Percentiles rank a stretch among this genome's conserved stretches.
phyloP scores from a whole-genome alignment of 495 filamentous ascomycete genomes.

The Penicillium egyptiacum region DNA sequence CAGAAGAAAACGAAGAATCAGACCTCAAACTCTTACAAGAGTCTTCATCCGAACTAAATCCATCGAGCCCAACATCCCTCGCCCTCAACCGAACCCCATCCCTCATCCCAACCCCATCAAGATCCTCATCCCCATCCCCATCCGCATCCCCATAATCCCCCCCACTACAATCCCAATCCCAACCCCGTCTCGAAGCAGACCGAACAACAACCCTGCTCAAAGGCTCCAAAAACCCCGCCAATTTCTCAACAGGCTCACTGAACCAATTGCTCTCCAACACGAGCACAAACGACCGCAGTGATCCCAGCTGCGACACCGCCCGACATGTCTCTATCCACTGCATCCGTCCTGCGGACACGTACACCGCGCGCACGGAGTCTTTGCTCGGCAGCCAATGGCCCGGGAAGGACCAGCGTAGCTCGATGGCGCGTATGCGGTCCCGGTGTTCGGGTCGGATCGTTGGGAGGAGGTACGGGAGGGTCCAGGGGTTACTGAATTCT shows the following conservation, averaged over 20 bases:
- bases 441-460: constrained; percentile 37
- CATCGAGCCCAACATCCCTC: not conserved
- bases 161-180: not conserved
- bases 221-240: constrained; percentile 44
- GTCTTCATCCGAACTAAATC: constrained; percentile 5
- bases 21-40: not conserved
- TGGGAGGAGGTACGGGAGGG: constrained; percentile 44
- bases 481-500: constrained; percentile 51
- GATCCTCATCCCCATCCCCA: not conserved
- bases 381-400: constrained; percentile 50
- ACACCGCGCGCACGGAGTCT: constrained; percentile 46
- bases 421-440: constrained; percentile 38
- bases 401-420: constrained; percentile 48
- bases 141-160: not conserved
- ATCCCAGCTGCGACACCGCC: constrained; percentile 26
- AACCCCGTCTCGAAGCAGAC: constrained; percentile 3
- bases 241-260: constrained; percentile 43
- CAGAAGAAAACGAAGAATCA: not conserved
- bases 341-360: constrained; percentile 42
- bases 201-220: constrained; percentile 31
- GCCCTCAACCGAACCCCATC: not conserved
- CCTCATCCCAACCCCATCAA: too few relatives aligned
- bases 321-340: constrained; percentile 48
- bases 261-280: constrained; percentile 43
- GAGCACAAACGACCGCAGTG: constrained; percentile 39